Conservation (phyloP, 108 stramenopile genomes). For the Fistulifera pelliculosa region DNA sequence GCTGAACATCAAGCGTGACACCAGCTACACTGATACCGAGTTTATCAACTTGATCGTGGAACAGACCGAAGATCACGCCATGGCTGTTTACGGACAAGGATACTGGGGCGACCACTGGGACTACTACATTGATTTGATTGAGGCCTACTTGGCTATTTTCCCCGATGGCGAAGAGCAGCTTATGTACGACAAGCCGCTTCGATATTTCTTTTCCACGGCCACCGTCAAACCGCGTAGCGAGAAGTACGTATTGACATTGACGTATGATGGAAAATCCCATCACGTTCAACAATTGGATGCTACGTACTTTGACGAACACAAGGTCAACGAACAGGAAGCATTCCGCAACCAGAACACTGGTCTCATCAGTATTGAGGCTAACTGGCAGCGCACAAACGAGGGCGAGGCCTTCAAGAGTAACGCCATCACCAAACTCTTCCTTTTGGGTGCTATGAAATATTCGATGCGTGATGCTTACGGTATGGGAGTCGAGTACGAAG, state of each 20-base stretch:
- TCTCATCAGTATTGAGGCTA: slow-evolving; percentile 73
- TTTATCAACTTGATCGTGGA: slow-evolving; percentile 69
- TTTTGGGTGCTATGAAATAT: slow-evolving; percentile 82
- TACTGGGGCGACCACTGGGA: slow-evolving; percentile 87
- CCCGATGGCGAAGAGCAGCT: slow-evolving; percentile 88
- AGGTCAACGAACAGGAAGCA: slow-evolving; percentile 64
- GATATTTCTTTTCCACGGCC: slow-evolving; percentile 87
- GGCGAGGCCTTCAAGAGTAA: slow-evolving; percentile 64
- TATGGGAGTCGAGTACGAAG: slow-evolving; percentile 95
- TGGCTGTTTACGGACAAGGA: slow-evolving; percentile 75
- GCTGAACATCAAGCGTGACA: slow-evolving; percentile 41
- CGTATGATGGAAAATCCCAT: slow-evolving; percentile 71
- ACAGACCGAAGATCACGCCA: slow-evolving; percentile 53
- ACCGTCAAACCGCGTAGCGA: slow-evolving; percentile 75
- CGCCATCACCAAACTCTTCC: slow-evolving; percentile 54
- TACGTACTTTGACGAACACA: slow-evolving; percentile 61
- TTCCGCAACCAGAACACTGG: slow-evolving; percentile 73
- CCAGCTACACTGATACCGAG: slow-evolving; percentile 36
- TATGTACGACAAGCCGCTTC: slow-evolving; percentile 82
- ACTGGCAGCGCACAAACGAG: slow-evolving; percentile 72
- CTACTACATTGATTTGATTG: slow-evolving; percentile 89
- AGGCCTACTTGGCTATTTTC: slow-evolving; percentile 83
- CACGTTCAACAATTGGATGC: slow-evolving; percentile 86
- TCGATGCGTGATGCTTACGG: slow-evolving; percentile 93
- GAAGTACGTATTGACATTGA: slow-evolving; percentile 83